A percentile compares a stretch with the other conserved stretches of the same genome.
These are phyloP conservation scores for Eleusine coracana DNA, from an alignment of 176 grass and related monocot species.

Conservation along the genomic window DNA sequence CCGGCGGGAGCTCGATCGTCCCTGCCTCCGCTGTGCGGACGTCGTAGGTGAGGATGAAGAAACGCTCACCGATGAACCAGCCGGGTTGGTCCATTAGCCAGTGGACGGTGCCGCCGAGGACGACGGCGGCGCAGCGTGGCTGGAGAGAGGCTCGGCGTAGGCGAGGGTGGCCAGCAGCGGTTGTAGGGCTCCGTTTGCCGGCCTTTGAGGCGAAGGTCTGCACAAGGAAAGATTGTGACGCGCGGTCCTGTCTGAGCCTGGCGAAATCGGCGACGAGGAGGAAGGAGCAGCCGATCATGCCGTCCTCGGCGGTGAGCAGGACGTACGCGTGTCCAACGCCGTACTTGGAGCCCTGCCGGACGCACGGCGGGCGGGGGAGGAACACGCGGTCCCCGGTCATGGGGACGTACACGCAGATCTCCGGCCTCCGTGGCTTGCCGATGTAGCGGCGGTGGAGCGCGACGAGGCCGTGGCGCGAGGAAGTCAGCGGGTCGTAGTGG, in stretches of 20 bases:
- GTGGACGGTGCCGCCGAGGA: neutral
- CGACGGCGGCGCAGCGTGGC: neutral
- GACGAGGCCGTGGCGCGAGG: conserved; percentile 8
- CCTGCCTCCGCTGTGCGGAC: neutral
- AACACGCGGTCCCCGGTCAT: neutral
- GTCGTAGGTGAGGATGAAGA: conserved; percentile 8
- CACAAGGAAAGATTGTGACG: neutral
- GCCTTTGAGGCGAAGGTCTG: too few relatives aligned
- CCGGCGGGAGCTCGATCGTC: neutral
- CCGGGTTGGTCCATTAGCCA: neutral
- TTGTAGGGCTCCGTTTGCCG: neutral
- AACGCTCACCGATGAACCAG: neutral
- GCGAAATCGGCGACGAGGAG: neutral
- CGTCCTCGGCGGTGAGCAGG: conserved; percentile 14
- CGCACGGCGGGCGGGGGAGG: neutral
- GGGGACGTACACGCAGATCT: neutral
- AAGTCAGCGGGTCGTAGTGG: neutral
- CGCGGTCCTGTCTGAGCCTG: neutral
- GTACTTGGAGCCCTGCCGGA: neutral
- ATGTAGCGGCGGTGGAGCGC: neutral
- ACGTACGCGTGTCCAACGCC: neutral
- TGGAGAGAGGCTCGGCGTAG: neutral
- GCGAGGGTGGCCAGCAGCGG: neutral
- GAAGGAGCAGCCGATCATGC: neutral
- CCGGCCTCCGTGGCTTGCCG: neutral